Evolutionary conservation across 176 grass and related monocot genomes (phyloP).

Genomic region (Otatea glauca): DNA sequence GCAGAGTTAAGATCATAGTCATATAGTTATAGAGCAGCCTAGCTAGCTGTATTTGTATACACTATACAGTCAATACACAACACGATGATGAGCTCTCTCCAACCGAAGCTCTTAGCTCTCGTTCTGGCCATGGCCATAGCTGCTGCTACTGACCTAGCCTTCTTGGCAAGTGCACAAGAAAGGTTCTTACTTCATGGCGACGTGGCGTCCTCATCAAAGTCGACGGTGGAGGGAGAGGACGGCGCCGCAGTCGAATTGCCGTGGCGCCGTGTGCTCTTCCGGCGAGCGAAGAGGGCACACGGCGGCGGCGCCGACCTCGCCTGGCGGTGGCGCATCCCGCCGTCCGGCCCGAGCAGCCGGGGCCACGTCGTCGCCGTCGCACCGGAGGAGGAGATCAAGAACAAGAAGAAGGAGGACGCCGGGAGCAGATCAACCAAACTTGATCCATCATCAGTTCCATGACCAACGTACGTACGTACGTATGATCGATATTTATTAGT

Average conservation of each 20-base stretch:
- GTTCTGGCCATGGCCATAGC: slow-evolving; percentile 17
- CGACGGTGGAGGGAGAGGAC: not conserved
- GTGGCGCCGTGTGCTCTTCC: slow-evolving; percentile 13
- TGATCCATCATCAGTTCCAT: not conserved
- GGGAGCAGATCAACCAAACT: no score
- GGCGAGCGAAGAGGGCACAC: not conserved
- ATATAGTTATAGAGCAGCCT: not conserved
- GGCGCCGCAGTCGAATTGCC: not conserved
- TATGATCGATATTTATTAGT: not conserved
- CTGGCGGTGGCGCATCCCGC: slow-evolving; percentile 13
- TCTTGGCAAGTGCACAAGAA: not conserved
- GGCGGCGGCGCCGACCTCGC: not conserved
- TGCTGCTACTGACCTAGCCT: not conserved
- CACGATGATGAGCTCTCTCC: slow-evolving; percentile 27
- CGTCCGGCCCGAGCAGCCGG: slow-evolving; percentile 42
- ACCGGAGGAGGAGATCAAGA: not conserved
- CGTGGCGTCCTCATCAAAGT: not conserved
- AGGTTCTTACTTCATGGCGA: not conserved
- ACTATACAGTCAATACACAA: not conserved
- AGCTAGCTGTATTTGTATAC: not conserved
- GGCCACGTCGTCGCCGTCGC: slow-evolving; percentile 20
- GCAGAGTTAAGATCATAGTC: not conserved
- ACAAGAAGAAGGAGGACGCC: no score
- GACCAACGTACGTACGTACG: not conserved
- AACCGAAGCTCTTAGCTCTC: not conserved